Evolutionary conservation across 2,329 filamentous ascomycete genomes (phyloP).

Genomic region (Cladosporium sp.): DNA sequence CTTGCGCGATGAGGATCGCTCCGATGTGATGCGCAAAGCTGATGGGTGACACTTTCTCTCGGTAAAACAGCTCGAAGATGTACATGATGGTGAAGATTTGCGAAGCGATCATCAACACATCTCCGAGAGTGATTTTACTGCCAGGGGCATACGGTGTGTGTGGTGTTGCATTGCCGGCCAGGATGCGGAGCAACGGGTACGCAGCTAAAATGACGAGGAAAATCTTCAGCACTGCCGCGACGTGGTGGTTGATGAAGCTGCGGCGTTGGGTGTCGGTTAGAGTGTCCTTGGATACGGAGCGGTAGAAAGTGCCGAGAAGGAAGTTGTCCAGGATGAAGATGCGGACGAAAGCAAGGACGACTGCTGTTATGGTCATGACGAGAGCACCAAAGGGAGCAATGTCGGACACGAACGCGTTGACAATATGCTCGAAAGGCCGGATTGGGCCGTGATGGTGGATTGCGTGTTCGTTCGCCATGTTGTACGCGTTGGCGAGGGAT

Average conservation of each 20-base stretch:
- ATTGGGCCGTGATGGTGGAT: no score
- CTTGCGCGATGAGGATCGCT: slow-evolving; percentile 39
- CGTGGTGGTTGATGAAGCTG: slow-evolving; percentile 46
- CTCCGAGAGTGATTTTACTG: slow-evolving; percentile 36
- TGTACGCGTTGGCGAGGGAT: no score
- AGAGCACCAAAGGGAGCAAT: slow-evolving; percentile 20
- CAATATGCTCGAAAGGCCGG: no score
- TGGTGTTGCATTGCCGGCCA: slow-evolving; percentile 32
- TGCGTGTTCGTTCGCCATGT: no score
- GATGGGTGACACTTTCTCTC: slow-evolving; percentile 38
- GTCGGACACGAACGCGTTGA: no score
- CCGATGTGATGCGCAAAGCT: slow-evolving; percentile 41
- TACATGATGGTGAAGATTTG: slow-evolving; percentile 46
- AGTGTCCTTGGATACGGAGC: slow-evolving; percentile 33
- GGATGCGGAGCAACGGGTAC: slow-evolving; percentile 41
- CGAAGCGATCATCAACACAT: slow-evolving; percentile 37
- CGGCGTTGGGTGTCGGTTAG: slow-evolving; percentile 36
- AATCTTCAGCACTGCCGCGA: slow-evolving; percentile 41
- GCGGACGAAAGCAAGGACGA: slow-evolving; percentile 22
- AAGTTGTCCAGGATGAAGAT: slow-evolving; percentile 36
- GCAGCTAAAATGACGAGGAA: slow-evolving; percentile 36
- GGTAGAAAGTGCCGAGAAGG: slow-evolving; percentile 23
- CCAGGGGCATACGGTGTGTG: slow-evolving; percentile 22
- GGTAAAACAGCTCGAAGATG: slow-evolving; percentile 43
- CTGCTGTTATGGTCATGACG: slow-evolving; percentile 21